Percentiles rank a stretch among this genome's conserved stretches.
These are phyloP conservation scores for Hypomontagnella monticulosa DNA, from an alignment of 495 filamentous ascomycete genomes.

Conservation along the genomic window DNA sequence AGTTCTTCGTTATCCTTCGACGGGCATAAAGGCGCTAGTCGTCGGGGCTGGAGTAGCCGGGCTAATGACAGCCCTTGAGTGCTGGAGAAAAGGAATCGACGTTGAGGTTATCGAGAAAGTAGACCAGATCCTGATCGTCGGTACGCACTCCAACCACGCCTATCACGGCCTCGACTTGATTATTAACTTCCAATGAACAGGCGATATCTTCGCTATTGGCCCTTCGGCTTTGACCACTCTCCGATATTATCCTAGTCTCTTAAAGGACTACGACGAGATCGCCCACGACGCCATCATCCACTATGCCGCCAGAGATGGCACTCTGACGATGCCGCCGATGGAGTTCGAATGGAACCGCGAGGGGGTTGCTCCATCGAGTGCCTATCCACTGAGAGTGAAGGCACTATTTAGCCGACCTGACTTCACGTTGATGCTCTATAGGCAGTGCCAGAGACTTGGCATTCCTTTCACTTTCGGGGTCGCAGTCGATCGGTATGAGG, in stretches of 20 bases:
- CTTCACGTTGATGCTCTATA: constrained; percentile 55
- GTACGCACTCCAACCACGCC: background rate
- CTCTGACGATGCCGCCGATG: constrained; percentile 33
- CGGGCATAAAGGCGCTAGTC: constrained; percentile 63
- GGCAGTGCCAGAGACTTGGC: constrained; percentile 52
- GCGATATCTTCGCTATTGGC: constrained; percentile 57
- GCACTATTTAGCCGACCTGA: constrained; percentile 16
- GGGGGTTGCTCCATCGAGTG: constrained; percentile 2
- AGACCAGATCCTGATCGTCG: constrained; percentile 39
- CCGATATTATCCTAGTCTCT: constrained; percentile 58
- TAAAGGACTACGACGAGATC: constrained; percentile 49
- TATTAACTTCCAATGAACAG: constrained; percentile 32
- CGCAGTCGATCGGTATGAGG: constrained; percentile 50
- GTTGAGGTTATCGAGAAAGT: constrained; percentile 62
- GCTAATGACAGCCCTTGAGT: constrained; percentile 67
- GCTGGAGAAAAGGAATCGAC: constrained; percentile 66
- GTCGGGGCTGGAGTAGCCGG: constrained; percentile 69
- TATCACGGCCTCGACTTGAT: background rate
- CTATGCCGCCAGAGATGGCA: constrained; percentile 50
- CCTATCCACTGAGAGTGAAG: constrained; percentile 25
- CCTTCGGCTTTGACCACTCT: constrained; percentile 46
- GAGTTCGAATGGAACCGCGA: constrained; percentile 31
- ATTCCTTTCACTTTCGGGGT: constrained; percentile 56
- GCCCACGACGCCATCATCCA: constrained; percentile 44
- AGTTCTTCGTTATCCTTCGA: constrained; percentile 37